Base-by-base conservation (phyloP, 31 red algal species). In the Asparagopsis taxiformis region DNA sequence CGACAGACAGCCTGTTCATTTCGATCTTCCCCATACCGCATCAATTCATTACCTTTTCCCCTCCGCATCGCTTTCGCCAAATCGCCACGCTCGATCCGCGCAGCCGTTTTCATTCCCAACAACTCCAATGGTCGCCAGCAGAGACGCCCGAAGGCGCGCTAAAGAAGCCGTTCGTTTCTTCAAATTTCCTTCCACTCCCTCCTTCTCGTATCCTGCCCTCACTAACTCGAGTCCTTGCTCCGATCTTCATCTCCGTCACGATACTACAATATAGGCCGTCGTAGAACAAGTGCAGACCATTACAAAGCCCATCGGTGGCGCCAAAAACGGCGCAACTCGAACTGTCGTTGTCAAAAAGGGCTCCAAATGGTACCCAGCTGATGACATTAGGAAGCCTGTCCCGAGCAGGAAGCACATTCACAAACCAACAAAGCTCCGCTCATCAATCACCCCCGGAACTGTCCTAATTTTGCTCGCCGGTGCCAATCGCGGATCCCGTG, bases 361-460 rank as follows among this genome's bases (percentile, higher is more conserved):
- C 0, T 31, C 82, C 24, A 87, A 87, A 31, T 94, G 80, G 76
- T 94, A 94, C 39, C 64, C 61, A 8, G 78, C 91, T 9, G 91
- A 94, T 59, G 84, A 94, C 32, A 59, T 88, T 7, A 85, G 72
- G 76, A 87, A 56, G 68, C 81, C 75, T 1, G 67, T 83, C 13
- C 61, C 82, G 43, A 66, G 55, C 28, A 61, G 83, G 23, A 94
- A 89, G 82, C 70, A 84, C 51, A 30, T 55, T 29, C 83, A 88
- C 53, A 94, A 88, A 39, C 91, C 83, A 1, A 51, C 82, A 2
- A 94, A 94, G 68, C 57, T 97, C 54, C 87, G 93, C 43, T 32
- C 75, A 3, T 97, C 93, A 63, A 76, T 97, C 31, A 81, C 44
- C n/a, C 75, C 93, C 3, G 93, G 93, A 8, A 75, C 88, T 17